Conservation (phyloP, 768 basidiomycete species). For the Pleurotus tuoliensis region DNA sequence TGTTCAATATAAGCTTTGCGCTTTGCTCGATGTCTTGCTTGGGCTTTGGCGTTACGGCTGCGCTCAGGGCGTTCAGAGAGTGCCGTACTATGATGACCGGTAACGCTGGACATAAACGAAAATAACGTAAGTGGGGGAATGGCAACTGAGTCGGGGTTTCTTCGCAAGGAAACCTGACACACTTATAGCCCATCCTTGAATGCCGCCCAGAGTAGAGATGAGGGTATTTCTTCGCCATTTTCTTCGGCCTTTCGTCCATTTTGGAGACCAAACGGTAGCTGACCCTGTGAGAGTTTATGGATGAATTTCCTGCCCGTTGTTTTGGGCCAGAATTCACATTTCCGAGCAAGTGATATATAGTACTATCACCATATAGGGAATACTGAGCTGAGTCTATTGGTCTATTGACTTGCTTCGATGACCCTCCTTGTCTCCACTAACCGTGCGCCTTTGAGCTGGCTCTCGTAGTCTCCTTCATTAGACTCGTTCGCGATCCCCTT, state of each 20-base stretch:
- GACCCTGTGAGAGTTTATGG: conserved; percentile 8
- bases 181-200: conserved; percentile 17
- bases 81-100: conserved; percentile 37
- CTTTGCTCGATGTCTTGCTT: conserved; percentile 88
- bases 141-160: conserved; percentile 47
- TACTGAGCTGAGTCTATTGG: neutral
- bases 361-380: conserved; percentile 5
- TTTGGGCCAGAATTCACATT: conserved; percentile 3
- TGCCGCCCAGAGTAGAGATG: conserved; percentile 21
- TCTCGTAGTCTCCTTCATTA: conserved; percentile 11
- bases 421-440: conserved; percentile 3
- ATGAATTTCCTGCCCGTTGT: conserved; percentile 6
- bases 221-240: neutral
- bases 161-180: conserved; percentile 30
- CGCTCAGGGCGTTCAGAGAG: conserved; percentile 70
- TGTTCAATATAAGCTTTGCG: conserved; percentile 92
- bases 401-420: conserved; percentile 4
- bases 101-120: conserved; percentile 51
- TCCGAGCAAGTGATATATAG: neutral
- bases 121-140: conserved; percentile 48
- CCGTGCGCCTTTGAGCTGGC: conserved; percentile 3
- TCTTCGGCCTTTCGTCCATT: conserved; percentile 5
- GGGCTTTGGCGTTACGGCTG: conserved; percentile 84
- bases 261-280: conserved; percentile 7
- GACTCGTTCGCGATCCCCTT: conserved; percentile 8